Conservation (phyloP, 139 green algal genomes). For the Dunaliella sp. region DNA sequence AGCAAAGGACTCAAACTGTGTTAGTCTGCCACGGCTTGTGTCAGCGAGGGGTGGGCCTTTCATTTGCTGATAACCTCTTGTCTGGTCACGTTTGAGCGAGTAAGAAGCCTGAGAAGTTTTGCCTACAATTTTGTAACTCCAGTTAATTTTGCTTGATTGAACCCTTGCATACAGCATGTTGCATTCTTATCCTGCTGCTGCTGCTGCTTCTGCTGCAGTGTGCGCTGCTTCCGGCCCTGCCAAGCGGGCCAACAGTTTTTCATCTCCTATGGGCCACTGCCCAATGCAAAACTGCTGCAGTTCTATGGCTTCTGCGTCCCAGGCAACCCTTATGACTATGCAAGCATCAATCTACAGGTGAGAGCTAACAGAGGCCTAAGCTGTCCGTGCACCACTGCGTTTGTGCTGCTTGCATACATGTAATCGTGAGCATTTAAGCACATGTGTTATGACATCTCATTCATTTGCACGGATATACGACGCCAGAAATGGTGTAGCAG, state of each 20-base stretch:
- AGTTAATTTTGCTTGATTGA: no score
- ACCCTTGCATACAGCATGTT: no score
- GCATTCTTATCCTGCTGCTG: not conserved
- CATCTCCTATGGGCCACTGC: conserved; percentile 71
- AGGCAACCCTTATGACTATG: conserved; percentile 58
- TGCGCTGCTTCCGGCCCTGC: conserved; percentile 54
- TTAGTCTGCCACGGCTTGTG: no score
- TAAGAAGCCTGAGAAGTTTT: no score
- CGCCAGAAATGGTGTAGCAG: no score
- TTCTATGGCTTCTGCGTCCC: conserved; percentile 72
- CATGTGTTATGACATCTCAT: no score
- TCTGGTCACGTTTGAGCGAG: no score
- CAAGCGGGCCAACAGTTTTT: conserved; percentile 46
- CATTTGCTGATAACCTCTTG: no score
- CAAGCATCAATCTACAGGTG: not conserved
- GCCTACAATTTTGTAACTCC: no score
- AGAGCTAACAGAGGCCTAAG: not conserved
- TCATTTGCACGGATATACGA: no score
- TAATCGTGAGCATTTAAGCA: not conserved
- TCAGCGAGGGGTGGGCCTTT: no score
- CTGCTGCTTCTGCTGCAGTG: conserved; percentile 14
- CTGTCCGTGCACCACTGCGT: not conserved
- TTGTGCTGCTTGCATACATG: not conserved
- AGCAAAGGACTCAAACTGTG: no score
- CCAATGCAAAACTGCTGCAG: conserved; percentile 72